Conservation (phyloP, 306 rosid genomes). For the Datisca glomerata region DNA sequence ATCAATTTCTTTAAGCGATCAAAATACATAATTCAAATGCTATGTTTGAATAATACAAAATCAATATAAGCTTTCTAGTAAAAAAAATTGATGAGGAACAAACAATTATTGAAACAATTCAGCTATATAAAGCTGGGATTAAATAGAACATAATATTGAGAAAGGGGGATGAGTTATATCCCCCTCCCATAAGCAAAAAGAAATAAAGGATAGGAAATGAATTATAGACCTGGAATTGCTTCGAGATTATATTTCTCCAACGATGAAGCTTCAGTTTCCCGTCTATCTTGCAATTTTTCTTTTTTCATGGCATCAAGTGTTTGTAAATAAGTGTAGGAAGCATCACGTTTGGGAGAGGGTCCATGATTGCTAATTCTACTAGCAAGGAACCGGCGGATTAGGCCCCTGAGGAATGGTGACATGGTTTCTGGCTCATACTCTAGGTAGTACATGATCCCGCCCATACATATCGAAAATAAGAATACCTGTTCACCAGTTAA, state of each 20-base stretch:
- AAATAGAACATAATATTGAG: too few species aligned
- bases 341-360: slow-evolving; percentile 26
- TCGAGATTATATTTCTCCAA: slow-evolving; percentile 74
- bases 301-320: slow-evolving; percentile 45
- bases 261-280: slow-evolving; percentile 29
- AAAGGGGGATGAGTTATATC: too few species aligned
- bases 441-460: slow-evolving; percentile 93
- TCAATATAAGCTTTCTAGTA: too few species aligned
- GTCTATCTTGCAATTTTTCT: slow-evolving; percentile 30
- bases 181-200: too few species aligned
- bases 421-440: slow-evolving; percentile 90
- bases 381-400: slow-evolving; percentile 90
- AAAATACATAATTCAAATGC: too few species aligned
- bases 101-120: too few species aligned
- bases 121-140: too few species aligned
- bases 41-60: too few species aligned
- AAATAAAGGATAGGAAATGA: too few species aligned
- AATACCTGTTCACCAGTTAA: slow-evolving; percentile 43
- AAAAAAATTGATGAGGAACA: too few species aligned
- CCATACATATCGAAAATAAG: slow-evolving; percentile 80
- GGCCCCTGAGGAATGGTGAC: slow-evolving; percentile 86
- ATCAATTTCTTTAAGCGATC: too few species aligned
- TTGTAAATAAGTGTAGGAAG: slow-evolving; percentile 50
- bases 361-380: slow-evolving; percentile 85
- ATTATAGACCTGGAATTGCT: slow-evolving; percentile 86